Evolutionary conservation across 257 asterid species (phyloP).

Genomic region (Solanum chiquidenum): DNA sequence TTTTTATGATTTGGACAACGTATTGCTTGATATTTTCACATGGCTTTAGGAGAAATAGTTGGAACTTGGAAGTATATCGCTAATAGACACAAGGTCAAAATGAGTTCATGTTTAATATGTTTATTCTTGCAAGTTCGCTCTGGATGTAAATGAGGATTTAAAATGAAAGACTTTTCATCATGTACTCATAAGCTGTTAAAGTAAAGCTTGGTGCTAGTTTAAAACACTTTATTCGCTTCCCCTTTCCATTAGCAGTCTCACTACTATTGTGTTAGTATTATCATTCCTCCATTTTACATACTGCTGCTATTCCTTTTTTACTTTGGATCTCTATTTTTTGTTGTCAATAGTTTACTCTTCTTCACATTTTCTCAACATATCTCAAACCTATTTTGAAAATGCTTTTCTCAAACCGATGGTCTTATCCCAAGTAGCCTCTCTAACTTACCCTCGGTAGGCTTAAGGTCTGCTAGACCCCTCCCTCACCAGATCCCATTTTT

Average conservation of each 20-base stretch:
- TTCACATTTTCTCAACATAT: not conserved
- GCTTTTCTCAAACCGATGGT: not conserved
- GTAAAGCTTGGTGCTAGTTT: not conserved
- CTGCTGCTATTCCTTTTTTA: not conserved
- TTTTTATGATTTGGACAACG: not conserved
- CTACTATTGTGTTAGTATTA: not conserved
- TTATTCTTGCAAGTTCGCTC: not conserved
- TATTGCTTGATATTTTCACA: not conserved
- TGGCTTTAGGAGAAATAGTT: not conserved
- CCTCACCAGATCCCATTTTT: not conserved
- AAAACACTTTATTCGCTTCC: not conserved
- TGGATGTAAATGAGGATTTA: not conserved
- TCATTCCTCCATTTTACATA: not conserved
- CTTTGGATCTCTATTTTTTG: not conserved
- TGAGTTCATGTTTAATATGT: not conserved
- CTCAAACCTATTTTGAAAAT: not conserved
- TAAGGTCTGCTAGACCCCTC: not conserved
- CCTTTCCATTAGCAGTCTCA: not conserved
- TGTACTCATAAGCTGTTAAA: not conserved
- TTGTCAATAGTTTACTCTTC: not conserved
- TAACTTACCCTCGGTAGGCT: not conserved
- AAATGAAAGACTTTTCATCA: not conserved
- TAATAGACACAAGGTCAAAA: not conserved
- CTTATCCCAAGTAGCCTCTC: not conserved
- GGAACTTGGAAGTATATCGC: not conserved